Conservation (phyloP, 148 eudicot species). For the Chenopodium suecicum region DNA sequence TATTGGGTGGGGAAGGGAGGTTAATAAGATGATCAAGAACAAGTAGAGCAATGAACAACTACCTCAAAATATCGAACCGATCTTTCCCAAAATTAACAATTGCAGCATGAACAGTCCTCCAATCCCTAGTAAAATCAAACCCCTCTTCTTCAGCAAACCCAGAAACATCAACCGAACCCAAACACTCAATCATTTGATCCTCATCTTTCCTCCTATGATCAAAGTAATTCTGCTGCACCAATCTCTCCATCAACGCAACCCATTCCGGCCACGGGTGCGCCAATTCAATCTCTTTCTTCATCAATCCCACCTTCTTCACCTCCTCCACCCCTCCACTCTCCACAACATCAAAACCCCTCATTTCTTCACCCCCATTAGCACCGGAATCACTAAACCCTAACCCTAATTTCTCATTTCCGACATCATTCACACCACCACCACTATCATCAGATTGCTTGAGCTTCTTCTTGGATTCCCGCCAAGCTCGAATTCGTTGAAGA, state of each 20-base stretch:
- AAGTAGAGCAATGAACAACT: background rate
- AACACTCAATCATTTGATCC: constrained; percentile 57
- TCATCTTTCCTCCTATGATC: constrained; percentile 78
- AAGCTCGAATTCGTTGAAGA: constrained; percentile 75
- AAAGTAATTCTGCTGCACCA: constrained; percentile 85
- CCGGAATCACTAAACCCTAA: constrained; percentile 22
- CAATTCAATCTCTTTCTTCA: constrained; percentile 45
- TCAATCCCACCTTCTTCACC: constrained; percentile 21
- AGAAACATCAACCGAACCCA: constrained; percentile 41
- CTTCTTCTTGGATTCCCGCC: constrained; percentile 84
- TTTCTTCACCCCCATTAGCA: background rate
- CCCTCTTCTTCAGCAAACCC: constrained; percentile 41
- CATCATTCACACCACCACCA: background rate
- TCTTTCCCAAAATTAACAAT: constrained; percentile 71
- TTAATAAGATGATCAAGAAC: background rate
- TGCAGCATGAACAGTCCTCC: constrained; percentile 75
- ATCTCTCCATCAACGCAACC: constrained; percentile 86
- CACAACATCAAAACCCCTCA: background rate
- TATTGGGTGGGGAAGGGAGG: too few relatives aligned
- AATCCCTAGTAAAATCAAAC: constrained; percentile 75
- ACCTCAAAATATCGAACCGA: constrained; percentile 91
- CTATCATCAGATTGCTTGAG: background rate
- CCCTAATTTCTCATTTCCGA: constrained; percentile 1
- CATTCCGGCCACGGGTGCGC: constrained; percentile 94
- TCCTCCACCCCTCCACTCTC: background rate